phyloP scores from a whole-genome alignment of 1,284 basidiomycete species.

The Ceratobasidium sp. region DNA sequence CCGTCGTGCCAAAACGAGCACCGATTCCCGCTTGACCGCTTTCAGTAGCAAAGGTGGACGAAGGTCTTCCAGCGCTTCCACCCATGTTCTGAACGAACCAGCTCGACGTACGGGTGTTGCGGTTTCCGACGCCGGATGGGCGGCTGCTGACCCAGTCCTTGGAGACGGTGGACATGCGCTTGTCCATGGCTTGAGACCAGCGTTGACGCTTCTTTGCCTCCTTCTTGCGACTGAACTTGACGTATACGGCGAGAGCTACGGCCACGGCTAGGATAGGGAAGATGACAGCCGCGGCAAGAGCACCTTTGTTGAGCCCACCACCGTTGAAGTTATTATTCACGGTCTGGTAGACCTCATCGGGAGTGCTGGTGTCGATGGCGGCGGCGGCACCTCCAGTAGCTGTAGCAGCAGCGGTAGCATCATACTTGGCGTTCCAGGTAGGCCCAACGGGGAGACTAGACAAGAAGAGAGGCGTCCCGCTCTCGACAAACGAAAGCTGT shows the following conservation, averaged over 20 bases:
- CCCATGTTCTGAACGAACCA: slow-evolving; percentile 54
- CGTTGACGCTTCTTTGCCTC: slow-evolving; percentile 71
- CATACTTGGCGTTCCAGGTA: slow-evolving; percentile 75
- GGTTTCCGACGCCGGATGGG: slow-evolving; percentile 68
- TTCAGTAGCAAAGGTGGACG: slow-evolving; percentile 63
- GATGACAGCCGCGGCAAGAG: slow-evolving; percentile 81
- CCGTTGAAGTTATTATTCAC: slow-evolving; percentile 49
- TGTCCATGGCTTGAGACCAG: slow-evolving; percentile 79
- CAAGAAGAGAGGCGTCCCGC: slow-evolving; percentile 68
- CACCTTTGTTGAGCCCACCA: slow-evolving; percentile 66
- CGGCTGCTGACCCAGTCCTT: slow-evolving; percentile 80
- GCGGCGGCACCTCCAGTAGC: slow-evolving; percentile 55
- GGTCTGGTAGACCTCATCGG: slow-evolving; percentile 55
- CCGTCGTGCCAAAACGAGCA: slow-evolving; percentile 52
- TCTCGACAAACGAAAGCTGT: slow-evolving; percentile 74
- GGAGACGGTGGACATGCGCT: slow-evolving; percentile 84
- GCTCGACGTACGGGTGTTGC: slow-evolving; percentile 57
- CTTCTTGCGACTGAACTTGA: slow-evolving; percentile 70
- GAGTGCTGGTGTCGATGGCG: slow-evolving; percentile 59
- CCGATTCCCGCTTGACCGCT: slow-evolving; percentile 60
- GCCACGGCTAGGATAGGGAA: slow-evolving; percentile 73
- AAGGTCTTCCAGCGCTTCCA: slow-evolving; percentile 59
- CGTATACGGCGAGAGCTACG: slow-evolving; percentile 64
- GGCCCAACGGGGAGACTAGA: slow-evolving; percentile 75
- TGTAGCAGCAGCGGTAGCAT: slow-evolving; percentile 55